phyloP scores from a whole-genome alignment of 441 rosid species.

The Erodium chrysanthum region DNA sequence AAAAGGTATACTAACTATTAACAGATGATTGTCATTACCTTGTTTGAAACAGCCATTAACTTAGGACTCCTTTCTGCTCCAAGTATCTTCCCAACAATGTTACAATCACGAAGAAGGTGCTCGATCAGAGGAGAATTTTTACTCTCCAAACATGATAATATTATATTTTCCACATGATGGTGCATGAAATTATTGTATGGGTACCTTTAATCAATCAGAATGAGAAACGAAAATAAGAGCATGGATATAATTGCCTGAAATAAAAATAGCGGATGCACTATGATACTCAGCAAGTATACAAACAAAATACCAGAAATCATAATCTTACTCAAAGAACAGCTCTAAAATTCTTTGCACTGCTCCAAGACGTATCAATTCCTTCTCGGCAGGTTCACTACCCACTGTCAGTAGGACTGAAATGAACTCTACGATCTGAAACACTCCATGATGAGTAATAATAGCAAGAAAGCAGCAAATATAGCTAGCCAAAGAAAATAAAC shows the following conservation, averaged over 20 bases:
- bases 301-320: conserved; percentile 10
- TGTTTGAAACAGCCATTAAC: conserved; percentile 27
- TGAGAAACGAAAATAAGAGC: conserved; percentile 26
- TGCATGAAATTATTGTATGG: conserved; percentile 92
- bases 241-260: background rate
- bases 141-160: conserved; percentile 77
- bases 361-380: conserved; percentile 64
- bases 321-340: conserved; percentile 80
- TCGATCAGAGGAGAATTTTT: conserved; percentile 49
- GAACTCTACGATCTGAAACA: conserved; percentile 81
- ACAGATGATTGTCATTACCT: conserved; percentile 9
- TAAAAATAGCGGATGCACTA: conserved; percentile 9
- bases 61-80: conserved; percentile 53
- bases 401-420: conserved; percentile 72
- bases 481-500: conserved; percentile 12
- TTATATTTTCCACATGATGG: conserved; percentile 76
- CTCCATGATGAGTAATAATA: conserved; percentile 8
- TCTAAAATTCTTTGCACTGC: conserved; percentile 60
- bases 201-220: conserved; percentile 37
- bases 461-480: conserved; percentile 2
- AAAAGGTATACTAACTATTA: background rate
- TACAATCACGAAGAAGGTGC: conserved; percentile 68
- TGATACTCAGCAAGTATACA: conserved; percentile 60
- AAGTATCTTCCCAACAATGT: conserved; percentile 62
- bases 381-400: conserved; percentile 79